Base-by-base conservation (phyloP, 768 basidiomycete genomes). In the Kwoniella dendrophila region DNA sequence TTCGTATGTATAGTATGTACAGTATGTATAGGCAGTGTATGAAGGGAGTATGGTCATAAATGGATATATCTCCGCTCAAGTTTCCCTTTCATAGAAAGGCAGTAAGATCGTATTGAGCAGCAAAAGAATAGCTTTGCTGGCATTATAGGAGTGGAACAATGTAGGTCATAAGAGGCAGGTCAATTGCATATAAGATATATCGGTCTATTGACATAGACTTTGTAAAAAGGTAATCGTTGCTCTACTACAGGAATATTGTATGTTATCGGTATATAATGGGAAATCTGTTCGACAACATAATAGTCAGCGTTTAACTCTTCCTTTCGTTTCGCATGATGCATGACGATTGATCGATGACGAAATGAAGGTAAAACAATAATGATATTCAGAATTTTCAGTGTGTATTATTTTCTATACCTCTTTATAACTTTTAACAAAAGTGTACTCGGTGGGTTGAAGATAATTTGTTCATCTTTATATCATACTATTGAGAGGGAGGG, bases 301-400 rank as follows among this genome's bases (percentile, higher is more conserved):
- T 51, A 20, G 51, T 53, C 51, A 53, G 51, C 51, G 10, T 51
- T 22, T 12, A 12, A 16, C 27, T 10, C 2, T 48, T 27, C 7
- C 20, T 2, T 27, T 26, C n/a, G 20, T 48, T 16, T 48, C 45
- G 26, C n/a, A 48, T 12, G 27, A 40, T 40, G 45, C 45, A 22
- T 20, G 22, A 22, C n/a, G n/a, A n/a, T n/a, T n/a, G n/a, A n/a
- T 22, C 7, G 14, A 48, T 22, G 45, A 48, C 11, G 27, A 27
- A 16, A 24, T 3, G 45, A 10, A 48, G 45, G 22, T 18, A 22
- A 11, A 48, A 22, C 45, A 32, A 29, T 29, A 29, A 22, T 43
- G 26, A 43, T 56, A 33, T 33, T 60, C 59, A 60, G 59, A 60
- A 60, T 60, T 60, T 60, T 60, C 59, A 60, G 59, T 60, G 59